Conservation (phyloP, 2,329 filamentous ascomycete species). For the Hortaea sp. region DNA sequence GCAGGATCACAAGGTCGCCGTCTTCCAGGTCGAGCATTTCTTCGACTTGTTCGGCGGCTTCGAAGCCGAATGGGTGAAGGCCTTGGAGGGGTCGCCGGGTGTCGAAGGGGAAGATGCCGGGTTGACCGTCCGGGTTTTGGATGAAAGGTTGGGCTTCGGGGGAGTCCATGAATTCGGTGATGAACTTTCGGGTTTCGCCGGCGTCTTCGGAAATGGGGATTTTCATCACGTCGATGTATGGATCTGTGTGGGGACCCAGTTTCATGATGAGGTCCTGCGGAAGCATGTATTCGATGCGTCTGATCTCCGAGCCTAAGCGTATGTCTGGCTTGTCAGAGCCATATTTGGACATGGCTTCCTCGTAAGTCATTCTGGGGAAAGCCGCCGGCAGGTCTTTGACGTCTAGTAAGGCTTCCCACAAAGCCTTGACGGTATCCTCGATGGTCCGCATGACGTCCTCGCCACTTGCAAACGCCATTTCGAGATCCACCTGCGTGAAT, state of each 20-base stretch:
- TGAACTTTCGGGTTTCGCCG: slow-evolving; percentile 49
- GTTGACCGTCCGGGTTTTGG: slow-evolving; percentile 64
- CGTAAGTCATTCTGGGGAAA: slow-evolving; percentile 58
- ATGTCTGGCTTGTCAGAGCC: slow-evolving; percentile 91
- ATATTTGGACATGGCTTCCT: slow-evolving; percentile 66
- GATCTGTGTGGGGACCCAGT: slow-evolving; percentile 59
- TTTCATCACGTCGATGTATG: slow-evolving; percentile 65
- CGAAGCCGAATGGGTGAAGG: slow-evolving; percentile 66
- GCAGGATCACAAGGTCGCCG: slow-evolving; percentile 72
- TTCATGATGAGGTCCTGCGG: slow-evolving; percentile 58
- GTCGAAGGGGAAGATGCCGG: slow-evolving; percentile 69
- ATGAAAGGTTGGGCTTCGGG: slow-evolving; percentile 48
- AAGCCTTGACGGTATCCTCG: slow-evolving; percentile 42
- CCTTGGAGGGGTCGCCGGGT: slow-evolving; percentile 63
- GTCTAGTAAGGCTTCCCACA: slow-evolving; percentile 45
- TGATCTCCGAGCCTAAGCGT: slow-evolving; percentile 58
- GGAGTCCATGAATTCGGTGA: slow-evolving; percentile 61
- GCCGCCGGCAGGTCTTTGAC: slow-evolving; percentile 32
- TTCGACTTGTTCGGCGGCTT: slow-evolving; percentile 52
- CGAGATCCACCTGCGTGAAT: slow-evolving; percentile 91
- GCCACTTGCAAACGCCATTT: slow-evolving; percentile 76
- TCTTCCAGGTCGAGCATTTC: slow-evolving; percentile 46
- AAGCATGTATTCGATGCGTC: slow-evolving; percentile 52
- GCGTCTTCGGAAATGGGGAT: slow-evolving; percentile 49
- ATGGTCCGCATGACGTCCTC: slow-evolving; percentile 56